Conservation (phyloP, 1,284 basidiomycete species). For the Heliocybe sulcata region DNA sequence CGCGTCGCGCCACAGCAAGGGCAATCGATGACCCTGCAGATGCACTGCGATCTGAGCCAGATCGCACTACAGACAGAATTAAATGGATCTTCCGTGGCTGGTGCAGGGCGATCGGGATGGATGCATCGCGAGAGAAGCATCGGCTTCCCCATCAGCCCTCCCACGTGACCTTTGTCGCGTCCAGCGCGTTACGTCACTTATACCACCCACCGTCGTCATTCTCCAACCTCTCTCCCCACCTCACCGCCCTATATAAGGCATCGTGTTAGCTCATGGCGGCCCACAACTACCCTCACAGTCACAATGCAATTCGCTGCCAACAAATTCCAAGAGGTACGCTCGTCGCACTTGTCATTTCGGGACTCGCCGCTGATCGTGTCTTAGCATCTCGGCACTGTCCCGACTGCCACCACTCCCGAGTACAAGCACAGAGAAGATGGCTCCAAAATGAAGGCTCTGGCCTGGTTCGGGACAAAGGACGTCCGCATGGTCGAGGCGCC, state of each 20-base stretch:
- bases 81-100: no score
- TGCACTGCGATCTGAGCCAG: no score
- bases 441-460: conserved; percentile 59
- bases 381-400: conserved; percentile 34
- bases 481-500: conserved; percentile 49
- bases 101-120: no score
- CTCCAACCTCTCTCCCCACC: conserved; percentile 1
- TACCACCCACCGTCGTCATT: neutral
- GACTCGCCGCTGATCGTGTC: neutral
- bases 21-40: no score
- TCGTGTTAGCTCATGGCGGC: neutral
- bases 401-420: conserved; percentile 34
- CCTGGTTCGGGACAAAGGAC: conserved; percentile 59
- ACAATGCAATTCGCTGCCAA: conserved; percentile 29
- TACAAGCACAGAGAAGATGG: conserved; percentile 45
- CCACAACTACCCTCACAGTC: neutral
- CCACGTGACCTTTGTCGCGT: neutral
- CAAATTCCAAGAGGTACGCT: conserved; percentile 24
- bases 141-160: neutral
- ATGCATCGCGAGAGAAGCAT: no score
- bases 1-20: no score
- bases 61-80: no score
- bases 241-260: neutral
- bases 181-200: neutral
- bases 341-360: conserved; percentile 1